Evolutionary conservation across 805 yeast species (phyloP), one percentile per base, ranked within the genome.

Genomic region (Brettanomyces bruxellensis): DNA sequence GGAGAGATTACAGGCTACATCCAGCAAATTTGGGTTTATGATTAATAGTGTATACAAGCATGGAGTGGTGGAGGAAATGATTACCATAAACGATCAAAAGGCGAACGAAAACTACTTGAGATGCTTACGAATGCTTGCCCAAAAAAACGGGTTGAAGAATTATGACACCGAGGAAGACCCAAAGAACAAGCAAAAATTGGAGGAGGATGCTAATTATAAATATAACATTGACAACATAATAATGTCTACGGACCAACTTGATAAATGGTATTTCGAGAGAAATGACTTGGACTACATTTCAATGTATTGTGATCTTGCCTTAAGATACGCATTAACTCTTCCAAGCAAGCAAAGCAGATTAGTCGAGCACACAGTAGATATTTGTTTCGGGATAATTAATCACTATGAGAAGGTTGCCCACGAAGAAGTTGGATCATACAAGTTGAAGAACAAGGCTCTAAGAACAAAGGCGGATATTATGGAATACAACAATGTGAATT

Each of bases 31-130:
- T 51, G 65, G 65, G 8, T 47, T 63, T 34, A 47, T 53, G 47
- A 54, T 56, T 1, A 59, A 57, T 45, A 56, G 59, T 9, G 62
- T 59, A 25, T 60, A 56, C 43, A 64, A 68, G 46, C 51, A 62
- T 5, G 74, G 72, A 24, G 53, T 71, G 4, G 69, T 65, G 37
- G 61, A 66, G 41, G 75, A 71, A 45, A 59, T 62, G 40, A 55
- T 68, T 5, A 58, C 55, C 18, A 56, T 61, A 32, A 59, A 68
- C 40, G 62, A 59, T 8, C 46, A 49, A 5, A 49, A 49, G 13
- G 75, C 75, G 0, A 65, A 69, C 51, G 49, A 54, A 14, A 58
- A 61, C 18, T 64, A 70, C 42, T 55, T 55, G 9, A 58, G 55
- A 4, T 52, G 66, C 24, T 47, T 72, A 25, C 57, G 64, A 44